These are phyloP conservation scores for Malus hybrid DNA, from an alignment of 331 rosid species.

Conservation along the genomic window DNA sequence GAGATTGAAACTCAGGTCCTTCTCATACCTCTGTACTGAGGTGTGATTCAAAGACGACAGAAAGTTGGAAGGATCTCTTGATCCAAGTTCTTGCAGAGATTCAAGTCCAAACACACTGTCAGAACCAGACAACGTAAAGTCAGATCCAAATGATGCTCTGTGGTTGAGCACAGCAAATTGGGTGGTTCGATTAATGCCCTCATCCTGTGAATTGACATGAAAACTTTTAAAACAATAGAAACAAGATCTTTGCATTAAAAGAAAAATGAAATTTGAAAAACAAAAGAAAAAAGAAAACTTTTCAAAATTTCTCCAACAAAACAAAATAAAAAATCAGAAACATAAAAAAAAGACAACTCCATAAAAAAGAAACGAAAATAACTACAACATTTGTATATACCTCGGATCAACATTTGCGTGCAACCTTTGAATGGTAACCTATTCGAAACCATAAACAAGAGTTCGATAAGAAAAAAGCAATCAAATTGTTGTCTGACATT, in stretches of 20 bases:
- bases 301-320: slow-evolving; percentile 28
- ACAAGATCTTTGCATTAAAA: not conserved
- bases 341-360: slow-evolving; percentile 4
- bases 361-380: slow-evolving; percentile 8
- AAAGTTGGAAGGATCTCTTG: slow-evolving; percentile 34
- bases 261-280: not conserved
- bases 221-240: not conserved
- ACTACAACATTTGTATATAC: slow-evolving; percentile 34
- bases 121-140: slow-evolving; percentile 76
- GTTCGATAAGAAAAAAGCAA: no score
- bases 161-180: slow-evolving; percentile 40
- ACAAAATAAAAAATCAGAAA: slow-evolving; percentile 18
- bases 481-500: not conserved
- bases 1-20: slow-evolving; percentile 67
- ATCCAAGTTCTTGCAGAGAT: slow-evolving; percentile 48
- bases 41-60: slow-evolving; percentile 26
- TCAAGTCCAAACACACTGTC: slow-evolving; percentile 82
- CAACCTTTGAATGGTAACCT: slow-evolving; percentile 71
- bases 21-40: slow-evolving; percentile 54
- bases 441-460: slow-evolving; percentile 24
- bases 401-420: slow-evolving; percentile 54
- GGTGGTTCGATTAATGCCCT: slow-evolving; percentile 25
- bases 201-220: slow-evolving; percentile 28
- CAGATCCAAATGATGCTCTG: slow-evolving; percentile 82
- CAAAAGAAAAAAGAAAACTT: slow-evolving; percentile 12